Base-by-base conservation (phyloP, 345 rosid species). In the Eucalyptus polyanthemos region DNA sequence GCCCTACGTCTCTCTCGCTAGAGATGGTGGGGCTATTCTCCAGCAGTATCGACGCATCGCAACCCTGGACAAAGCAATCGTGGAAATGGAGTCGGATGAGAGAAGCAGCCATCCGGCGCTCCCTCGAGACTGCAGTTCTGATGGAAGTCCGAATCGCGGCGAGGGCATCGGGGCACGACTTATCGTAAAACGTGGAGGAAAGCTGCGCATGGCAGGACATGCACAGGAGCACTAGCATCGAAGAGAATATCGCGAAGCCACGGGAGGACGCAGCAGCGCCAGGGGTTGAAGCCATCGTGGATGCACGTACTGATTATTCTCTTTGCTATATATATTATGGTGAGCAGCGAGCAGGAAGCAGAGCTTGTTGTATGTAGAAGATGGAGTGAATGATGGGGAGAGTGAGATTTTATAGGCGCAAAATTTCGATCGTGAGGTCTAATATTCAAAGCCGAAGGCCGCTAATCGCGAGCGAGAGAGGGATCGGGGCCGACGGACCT, bases 41-140 rank as follows among this genome's bases (percentile, higher is more conserved):
- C 2, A 94, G 93, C 92, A 94, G 87, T 51, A 92, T 86, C 6
- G 96, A 95, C 47, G 91, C 97, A 60, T 94, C 95, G 50, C 95
- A 94, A 22, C 96, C 95, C 93, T 86, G 86, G 87, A 95, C 95
- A 7, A 95, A 95, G 69, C 95, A 95, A 34, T 95, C 95, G 24
- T 93, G 97, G 91, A 95, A 95, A 87, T 94, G 96, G 56, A 95
- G 96, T 88, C 95, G 97, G 88, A 95, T 88, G 49, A 95, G 95
- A 56, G 94, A 94, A 22, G 95, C 95, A 11, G 95, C 96, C 95
- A 95, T 94, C 83, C 96, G 60, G 50, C 93, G 93, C 86, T 95
- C 95, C 14, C 54, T 67, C 9, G 91, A 85, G 37, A 93, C 91
- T 0, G 93, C 93, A 0, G 62, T 87, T 37, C 92, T 86, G 54